Conservation (phyloP, 2,329 filamentous ascomycete species). For the Lasiodiplodia citricola region DNA sequence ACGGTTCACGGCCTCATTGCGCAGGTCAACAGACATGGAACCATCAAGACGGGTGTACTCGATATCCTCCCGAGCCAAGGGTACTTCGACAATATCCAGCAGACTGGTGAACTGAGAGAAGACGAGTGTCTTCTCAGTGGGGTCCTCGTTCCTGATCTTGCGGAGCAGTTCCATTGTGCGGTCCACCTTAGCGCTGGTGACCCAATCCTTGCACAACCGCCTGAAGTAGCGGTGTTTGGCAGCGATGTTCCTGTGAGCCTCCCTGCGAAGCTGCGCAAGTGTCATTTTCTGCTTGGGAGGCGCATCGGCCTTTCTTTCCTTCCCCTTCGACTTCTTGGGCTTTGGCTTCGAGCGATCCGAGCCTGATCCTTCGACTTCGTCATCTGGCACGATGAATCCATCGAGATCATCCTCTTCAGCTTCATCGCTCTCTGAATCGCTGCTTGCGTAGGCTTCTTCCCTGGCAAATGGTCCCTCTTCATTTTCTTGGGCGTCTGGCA, state of each 20-base stretch:
- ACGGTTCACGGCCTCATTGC: conserved; percentile 69
- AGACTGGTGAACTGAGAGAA: conserved; percentile 84
- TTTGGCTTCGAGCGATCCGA: conserved; percentile 29
- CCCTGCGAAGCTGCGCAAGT: conserved; percentile 70
- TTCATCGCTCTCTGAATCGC: conserved; percentile 38
- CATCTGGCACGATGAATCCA: conserved; percentile 41
- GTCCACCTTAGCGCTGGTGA: conserved; percentile 76
- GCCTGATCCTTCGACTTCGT: conserved; percentile 32
- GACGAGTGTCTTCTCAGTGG: conserved; percentile 76
- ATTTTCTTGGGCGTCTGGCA: conserved; percentile 45
- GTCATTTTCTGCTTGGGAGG: conserved; percentile 47
- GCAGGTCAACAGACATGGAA: conserved; percentile 69
- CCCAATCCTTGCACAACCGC: conserved; percentile 70
- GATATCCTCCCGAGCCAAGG: conserved; percentile 64
- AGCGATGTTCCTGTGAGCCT: conserved; percentile 66
- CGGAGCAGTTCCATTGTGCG: conserved; percentile 70
- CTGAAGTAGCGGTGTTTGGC: conserved; percentile 72
- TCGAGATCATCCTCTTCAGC: conserved; percentile 45
- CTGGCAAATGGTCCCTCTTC: conserved; percentile 39
- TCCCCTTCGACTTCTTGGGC: conserved; percentile 30
- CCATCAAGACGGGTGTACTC: conserved; percentile 76
- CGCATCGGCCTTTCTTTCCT: conserved; percentile 34
- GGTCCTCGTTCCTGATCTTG: conserved; percentile 52
- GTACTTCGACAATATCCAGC: conserved; percentile 77
- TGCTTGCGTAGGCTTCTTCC: conserved; percentile 32